Evolutionary conservation across 2,329 filamentous ascomycete genomes (phyloP), one percentile per base, ranked within the genome.

Genomic region (Talaromyces sp.): DNA sequence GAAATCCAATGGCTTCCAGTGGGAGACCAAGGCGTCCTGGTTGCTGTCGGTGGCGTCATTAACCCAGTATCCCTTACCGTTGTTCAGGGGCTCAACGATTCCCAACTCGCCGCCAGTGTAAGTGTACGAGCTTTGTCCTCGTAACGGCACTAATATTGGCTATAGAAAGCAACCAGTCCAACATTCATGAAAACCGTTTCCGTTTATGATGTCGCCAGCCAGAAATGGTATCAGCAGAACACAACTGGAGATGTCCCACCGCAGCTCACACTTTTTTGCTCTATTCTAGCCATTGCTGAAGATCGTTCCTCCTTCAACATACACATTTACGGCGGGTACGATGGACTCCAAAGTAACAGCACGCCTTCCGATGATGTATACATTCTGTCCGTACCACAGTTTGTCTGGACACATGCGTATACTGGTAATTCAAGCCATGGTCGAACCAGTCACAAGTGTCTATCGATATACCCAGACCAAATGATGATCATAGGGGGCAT

Each of bases 1-100:
- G 87, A 89, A 62, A 77, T 89, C 1, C 86, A 89, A 0, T 92
- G 89, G 88, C 66, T 79, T 3, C 77, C 78, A 8, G 73, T 77
- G 0, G 72, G 73, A 0, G 67, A 73, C 1, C 66, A 68, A 2
- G 78, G 78, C 3, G 66, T 73, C 2, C 64, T 80, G 2, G 69
- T 79, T 5, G 74, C 72, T 2, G 73, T 80, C 47, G 77, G 78
- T 5, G 78, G 78, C 18, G 69, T 75, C 4, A 64, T 70, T 1
- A 40, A 75, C 10, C 70, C 73, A 0, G 65, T 64, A 16, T 57
- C 61, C 2, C 53, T 72, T 6, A 68, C 64, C 30, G 14, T 28
- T 0, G 9, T 16, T 6, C 44, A 40, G 2, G 62, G 56, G 4
- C 53, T 66, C 14, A 66, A 27, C 7, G 36, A 60, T 1, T 56